Base-by-base conservation (phyloP, 1,284 basidiomycete genomes). In the Cryptococcus amylolentus region DNA sequence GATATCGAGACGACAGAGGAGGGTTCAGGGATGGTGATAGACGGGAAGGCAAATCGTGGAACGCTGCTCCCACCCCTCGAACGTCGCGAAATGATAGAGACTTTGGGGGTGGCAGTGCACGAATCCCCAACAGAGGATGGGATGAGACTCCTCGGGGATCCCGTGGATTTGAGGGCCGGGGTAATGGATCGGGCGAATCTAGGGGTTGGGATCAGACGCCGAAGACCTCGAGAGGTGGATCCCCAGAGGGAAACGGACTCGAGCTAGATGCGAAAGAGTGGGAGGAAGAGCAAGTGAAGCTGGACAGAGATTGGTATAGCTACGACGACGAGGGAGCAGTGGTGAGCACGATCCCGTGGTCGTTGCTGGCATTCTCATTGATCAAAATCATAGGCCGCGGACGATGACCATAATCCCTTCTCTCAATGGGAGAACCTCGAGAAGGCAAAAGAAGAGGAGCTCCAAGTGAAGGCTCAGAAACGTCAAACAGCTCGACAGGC, bases 291-390 rank as follows among this genome's bases (percentile, higher is more conserved):
- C 91, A 95, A 72, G 82, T 91, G 8, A 82, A 83, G 47, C 72
- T 96, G 66, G 93, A 97, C 73, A 81, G 93, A 16, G 91, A 95
- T 72, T 98, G 93, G 93, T 98, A 97, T 71, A 88, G 85, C 59
- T 85, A 86, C 42, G 89, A 90, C 38, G 91, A 95, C 69, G 91
- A 91, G 61, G 88, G 89, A 20, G 87, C 84, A 2, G 81, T 91
- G 13, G 86, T 87, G 61, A 69, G 78, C 70, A 35, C 16, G 26
- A 7, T 26, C 2, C 26, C 28, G 48, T 3, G 14, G 28, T 26
- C 45, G 45, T 47, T 31, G 13, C 28, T 23, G 45, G 45, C 27
- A 40, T 14, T 16, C 23, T 23, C 23, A 16, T 4, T 10, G 37
- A 45, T 28, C 37, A 20, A 14, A 39, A 31, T 14, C 61, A 0